Conservation (phyloP, 345 rosid genomes). For the Lumnitzera racemosa region DNA sequence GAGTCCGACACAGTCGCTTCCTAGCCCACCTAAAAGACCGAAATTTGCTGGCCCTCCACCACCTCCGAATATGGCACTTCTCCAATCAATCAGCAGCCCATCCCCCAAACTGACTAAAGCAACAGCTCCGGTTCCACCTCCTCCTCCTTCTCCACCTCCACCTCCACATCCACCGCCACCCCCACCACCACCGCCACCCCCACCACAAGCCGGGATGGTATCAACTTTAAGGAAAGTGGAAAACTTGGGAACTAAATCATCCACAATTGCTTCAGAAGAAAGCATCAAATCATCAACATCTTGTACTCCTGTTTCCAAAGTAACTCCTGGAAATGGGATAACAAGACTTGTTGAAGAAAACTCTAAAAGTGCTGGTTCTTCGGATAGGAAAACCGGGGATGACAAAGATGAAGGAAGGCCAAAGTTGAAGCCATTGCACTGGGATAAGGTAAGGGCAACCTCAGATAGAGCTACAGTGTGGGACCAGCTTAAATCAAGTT, state of each 20-base stretch:
- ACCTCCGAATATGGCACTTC: constrained; percentile 79
- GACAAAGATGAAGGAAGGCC: constrained; percentile 68
- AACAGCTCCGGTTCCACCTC: constrained; percentile 11
- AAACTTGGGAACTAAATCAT: constrained; percentile 22
- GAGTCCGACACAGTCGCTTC: background rate
- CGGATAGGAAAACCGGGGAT: constrained; percentile 53
- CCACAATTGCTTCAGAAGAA: constrained; percentile 20
- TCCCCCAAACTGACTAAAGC: constrained; percentile 27
- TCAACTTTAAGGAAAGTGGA: constrained; percentile 29
- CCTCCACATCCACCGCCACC: constrained; percentile 37
- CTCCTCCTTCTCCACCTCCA: constrained; percentile 1
- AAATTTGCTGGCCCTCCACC: constrained; percentile 79
- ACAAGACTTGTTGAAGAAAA: constrained; percentile 29
- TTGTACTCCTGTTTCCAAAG: constrained; percentile 39
- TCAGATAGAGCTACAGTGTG: constrained; percentile 97
- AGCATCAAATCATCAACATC: constrained; percentile 25
- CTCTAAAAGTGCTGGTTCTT: constrained; percentile 23
- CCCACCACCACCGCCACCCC: constrained; percentile 49
- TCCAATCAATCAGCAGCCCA: constrained; percentile 44
- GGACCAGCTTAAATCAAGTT: constrained; percentile 95
- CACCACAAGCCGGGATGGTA: constrained; percentile 14
- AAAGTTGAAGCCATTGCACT: constrained; percentile 83
- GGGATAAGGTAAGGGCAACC: constrained; percentile 98
- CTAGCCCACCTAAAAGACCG: constrained; percentile 32
- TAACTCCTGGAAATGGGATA: constrained; percentile 11